These are phyloP conservation scores for Coprinopsis cinerea DNA, from an alignment of 768 basidiomycete genomes.

Conservation along the genomic window DNA sequence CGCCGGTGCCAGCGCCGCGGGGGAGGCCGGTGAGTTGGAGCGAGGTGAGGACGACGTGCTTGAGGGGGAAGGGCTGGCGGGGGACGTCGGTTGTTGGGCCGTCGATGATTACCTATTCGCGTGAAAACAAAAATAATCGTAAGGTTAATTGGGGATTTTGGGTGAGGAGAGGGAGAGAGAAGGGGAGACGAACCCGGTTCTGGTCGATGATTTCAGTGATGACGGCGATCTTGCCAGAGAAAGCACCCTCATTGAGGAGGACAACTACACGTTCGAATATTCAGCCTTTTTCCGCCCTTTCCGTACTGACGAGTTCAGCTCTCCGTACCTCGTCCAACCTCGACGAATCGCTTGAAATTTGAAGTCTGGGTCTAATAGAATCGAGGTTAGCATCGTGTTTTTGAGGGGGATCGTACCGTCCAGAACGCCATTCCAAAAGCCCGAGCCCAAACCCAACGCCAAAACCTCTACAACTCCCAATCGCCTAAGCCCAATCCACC, in stretches of 20 bases:
- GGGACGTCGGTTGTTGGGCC: slow-evolving; percentile 89
- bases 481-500: neutral
- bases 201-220: slow-evolving; percentile 99
- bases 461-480: neutral
- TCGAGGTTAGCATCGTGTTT: neutral
- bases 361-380: neutral
- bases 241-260: slow-evolving; percentile 87
- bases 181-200: slow-evolving; percentile 70
- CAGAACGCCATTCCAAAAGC: neutral
- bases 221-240: slow-evolving; percentile 84
- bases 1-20: slow-evolving; percentile 77
- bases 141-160: neutral
- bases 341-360: slow-evolving; percentile 91
- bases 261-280: slow-evolving; percentile 52
- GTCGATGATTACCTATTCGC: slow-evolving; percentile 83
- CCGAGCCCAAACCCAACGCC: neutral
- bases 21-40: slow-evolving; percentile 78
- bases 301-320: neutral
- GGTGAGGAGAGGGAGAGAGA: neutral
- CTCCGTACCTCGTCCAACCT: slow-evolving; percentile 89
- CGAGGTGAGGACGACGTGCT: slow-evolving; percentile 87
- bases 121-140: neutral
- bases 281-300: neutral
- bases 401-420: neutral
- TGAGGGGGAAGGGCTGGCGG: slow-evolving; percentile 88